Evolutionary conservation across 2,329 filamentous ascomycete genomes (phyloP).

Genomic region (Sclerotinia glacialis): DNA sequence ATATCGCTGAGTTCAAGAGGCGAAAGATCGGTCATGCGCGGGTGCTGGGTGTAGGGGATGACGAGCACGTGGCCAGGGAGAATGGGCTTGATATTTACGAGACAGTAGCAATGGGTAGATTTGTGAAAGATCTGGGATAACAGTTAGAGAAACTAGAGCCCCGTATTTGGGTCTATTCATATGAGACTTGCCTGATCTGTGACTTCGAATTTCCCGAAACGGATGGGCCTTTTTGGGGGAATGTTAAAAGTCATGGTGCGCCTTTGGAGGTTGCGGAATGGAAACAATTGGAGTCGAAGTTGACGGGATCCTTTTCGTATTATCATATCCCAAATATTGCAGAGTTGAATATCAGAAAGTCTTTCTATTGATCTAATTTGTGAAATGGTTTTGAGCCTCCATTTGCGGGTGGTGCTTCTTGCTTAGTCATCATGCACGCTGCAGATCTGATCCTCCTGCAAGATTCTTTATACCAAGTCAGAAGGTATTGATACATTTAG

Average conservation of each 20-base stretch:
- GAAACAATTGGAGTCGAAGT: neutral
- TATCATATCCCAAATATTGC: neutral
- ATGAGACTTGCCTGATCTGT: constrained; percentile 61
- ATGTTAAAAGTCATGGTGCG: constrained; percentile 17
- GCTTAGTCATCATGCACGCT: constrained; percentile 3
- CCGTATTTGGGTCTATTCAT: neutral
- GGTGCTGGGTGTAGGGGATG: constrained; percentile 68
- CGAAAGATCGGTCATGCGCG: constrained; percentile 53
- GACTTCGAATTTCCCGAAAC: constrained; percentile 75
- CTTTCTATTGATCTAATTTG: neutral
- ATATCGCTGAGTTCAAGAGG: constrained; percentile 59
- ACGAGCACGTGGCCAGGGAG: constrained; percentile 91
- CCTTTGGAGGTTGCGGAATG: neutral
- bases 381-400: neutral
- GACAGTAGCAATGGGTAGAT: constrained; percentile 75
- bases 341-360: neutral
- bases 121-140: constrained; percentile 74
- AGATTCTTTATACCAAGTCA: neutral
- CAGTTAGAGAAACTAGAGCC: neutral
- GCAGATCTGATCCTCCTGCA: neutral
- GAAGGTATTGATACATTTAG: neutral
- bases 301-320: neutral
- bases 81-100: constrained; percentile 94
- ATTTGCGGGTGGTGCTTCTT: neutral
- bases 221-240: constrained; percentile 45